phyloP scores from a whole-genome alignment of 768 basidiomycete species.

The Jaapia argillacea region DNA sequence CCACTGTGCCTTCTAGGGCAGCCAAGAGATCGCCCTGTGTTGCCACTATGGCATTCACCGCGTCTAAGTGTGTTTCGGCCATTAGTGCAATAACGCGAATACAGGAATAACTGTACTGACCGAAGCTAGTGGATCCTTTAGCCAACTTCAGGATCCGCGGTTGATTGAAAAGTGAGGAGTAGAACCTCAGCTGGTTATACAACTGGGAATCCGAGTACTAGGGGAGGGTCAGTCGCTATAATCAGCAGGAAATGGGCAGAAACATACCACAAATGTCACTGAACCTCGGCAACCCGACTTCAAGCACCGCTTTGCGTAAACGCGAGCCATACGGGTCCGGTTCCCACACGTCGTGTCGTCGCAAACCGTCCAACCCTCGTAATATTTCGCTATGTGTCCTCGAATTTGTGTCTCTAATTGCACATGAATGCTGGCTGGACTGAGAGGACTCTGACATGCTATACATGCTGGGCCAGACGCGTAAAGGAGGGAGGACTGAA shows the following conservation, averaged over 20 bases:
- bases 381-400: conserved; percentile 66
- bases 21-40: conserved; percentile 43
- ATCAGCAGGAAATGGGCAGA: conserved; percentile 14
- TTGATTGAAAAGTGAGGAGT: conserved; percentile 64
- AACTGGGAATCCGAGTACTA: conserved; percentile 80
- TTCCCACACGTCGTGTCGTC: conserved; percentile 77
- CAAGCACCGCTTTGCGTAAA: conserved; percentile 80
- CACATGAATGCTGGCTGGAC: conserved; percentile 53
- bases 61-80: too few species aligned
- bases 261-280: conserved; percentile 70
- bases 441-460: conserved; percentile 45
- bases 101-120: too few species aligned
- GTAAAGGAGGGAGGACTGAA: conserved; percentile 57
- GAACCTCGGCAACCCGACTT: conserved; percentile 56
- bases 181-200: conserved; percentile 88
- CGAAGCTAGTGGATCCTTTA: too few species aligned
- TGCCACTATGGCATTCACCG: conserved; percentile 36
- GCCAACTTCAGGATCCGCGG: conserved; percentile 49
- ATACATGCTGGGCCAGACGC: conserved; percentile 62
- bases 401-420: conserved; percentile 89
- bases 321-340: conserved; percentile 88
- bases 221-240: neutral
- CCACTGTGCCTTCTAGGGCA: conserved; percentile 44
- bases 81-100: too few species aligned
- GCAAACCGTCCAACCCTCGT: conserved; percentile 84